Evolutionary conservation across 257 asterid species (phyloP).

Genomic region (Echites panduratus): DNA sequence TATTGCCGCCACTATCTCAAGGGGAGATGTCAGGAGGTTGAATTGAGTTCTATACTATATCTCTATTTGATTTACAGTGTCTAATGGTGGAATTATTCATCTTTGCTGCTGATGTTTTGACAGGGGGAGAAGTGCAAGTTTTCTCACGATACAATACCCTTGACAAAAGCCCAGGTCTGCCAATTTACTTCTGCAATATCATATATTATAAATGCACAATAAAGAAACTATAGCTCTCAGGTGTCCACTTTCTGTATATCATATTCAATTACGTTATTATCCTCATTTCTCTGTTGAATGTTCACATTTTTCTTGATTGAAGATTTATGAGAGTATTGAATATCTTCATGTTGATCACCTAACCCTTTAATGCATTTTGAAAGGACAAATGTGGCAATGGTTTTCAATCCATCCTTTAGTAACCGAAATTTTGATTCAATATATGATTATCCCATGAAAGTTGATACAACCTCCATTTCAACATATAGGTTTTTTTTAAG

Average conservation of each 20-base stretch:
- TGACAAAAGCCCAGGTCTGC: slow-evolving; percentile 78
- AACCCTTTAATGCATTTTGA: background rate
- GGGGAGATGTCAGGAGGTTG: slow-evolving; percentile 93
- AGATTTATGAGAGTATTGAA: background rate
- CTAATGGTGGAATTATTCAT: background rate
- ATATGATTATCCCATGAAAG: background rate
- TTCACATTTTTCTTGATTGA: background rate
- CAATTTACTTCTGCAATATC: slow-evolving; percentile 12
- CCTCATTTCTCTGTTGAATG: too few relatives aligned
- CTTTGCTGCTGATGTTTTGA: slow-evolving; percentile 16
- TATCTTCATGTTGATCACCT: background rate
- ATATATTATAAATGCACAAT: slow-evolving; percentile 4
- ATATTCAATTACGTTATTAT: background rate
- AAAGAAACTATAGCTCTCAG: background rate
- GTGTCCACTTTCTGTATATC: background rate
- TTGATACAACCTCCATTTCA: background rate
- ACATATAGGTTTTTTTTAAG: too few relatives aligned
- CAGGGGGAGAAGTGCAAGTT: slow-evolving; percentile 91
- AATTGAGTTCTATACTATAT: slow-evolving; percentile 15
- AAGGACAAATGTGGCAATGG: background rate
- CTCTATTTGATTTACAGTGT: slow-evolving; percentile 11
- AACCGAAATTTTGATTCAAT: background rate
- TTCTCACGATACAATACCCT: slow-evolving; percentile 85
- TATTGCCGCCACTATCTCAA: slow-evolving; percentile 71
- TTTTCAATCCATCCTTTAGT: background rate